Percentiles rank a stretch among this genome's conserved stretches.
Evolutionary conservation across 352 stramenopile species (phyloP).

Genomic region (Phytophthora hibernalis): DNA sequence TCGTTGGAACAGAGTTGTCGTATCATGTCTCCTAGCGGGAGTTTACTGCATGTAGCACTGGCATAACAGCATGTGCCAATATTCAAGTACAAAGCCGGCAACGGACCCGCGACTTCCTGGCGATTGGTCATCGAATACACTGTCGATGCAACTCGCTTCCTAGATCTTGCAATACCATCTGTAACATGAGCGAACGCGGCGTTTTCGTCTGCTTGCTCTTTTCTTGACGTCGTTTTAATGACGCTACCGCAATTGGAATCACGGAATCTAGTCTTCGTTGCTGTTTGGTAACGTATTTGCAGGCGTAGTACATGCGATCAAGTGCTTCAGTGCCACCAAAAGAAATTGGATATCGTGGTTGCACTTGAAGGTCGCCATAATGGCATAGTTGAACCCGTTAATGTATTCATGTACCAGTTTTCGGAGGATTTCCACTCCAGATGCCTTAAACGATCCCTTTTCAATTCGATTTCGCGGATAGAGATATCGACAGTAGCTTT

Average conservation of each 20-base stretch:
- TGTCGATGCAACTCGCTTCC: background rate
- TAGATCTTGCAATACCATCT: background rate
- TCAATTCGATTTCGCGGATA: too few relatives aligned
- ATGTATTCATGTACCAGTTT: background rate
- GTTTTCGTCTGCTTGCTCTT: background rate
- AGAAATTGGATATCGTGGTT: background rate
- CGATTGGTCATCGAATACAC: background rate
- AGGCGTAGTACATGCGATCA: background rate
- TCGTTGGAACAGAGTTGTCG: background rate
- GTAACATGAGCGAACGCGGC: background rate
- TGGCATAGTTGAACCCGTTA: background rate
- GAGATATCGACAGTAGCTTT: too few relatives aligned
- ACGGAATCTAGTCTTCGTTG: background rate
- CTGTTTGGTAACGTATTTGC: constrained; percentile 1
- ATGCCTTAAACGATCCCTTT: background rate
- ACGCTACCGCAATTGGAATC: background rate
- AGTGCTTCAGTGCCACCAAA: background rate
- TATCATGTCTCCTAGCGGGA: background rate
- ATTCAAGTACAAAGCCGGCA: background rate
- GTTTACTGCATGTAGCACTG: background rate
- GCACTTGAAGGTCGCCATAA: background rate
- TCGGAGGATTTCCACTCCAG: background rate
- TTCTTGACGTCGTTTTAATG: background rate
- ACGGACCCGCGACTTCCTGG: background rate
- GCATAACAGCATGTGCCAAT: background rate